Evolutionary conservation across 345 rosid genomes (phyloP).

Genomic region (Gynandropsis gynandra): DNA sequence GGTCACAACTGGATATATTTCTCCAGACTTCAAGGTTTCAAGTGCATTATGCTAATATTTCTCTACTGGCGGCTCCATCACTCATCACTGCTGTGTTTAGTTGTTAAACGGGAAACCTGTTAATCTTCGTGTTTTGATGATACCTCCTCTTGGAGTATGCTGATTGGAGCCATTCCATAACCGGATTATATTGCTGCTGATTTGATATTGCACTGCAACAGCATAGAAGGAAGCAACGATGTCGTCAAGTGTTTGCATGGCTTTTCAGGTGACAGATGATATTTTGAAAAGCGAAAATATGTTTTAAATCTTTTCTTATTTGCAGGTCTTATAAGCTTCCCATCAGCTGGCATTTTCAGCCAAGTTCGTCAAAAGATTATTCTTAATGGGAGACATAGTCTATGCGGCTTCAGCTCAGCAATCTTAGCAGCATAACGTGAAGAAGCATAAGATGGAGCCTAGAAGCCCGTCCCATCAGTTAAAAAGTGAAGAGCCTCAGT

Average conservation of each 20-base stretch:
- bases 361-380: conserved; percentile 21
- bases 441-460: conserved; percentile 18
- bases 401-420: conserved; percentile 19
- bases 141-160: conserved; percentile 55
- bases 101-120: conserved; percentile 29
- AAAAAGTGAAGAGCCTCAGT: conserved; percentile 21
- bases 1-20: no score
- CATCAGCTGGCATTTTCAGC: conserved; percentile 33
- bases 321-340: conserved; percentile 54
- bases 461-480: conserved; percentile 13
- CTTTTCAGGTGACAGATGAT: conserved; percentile 43
- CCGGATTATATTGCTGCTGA: conserved; percentile 56
- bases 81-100: conserved; percentile 39
- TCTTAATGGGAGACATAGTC: conserved; percentile 36
- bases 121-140: conserved; percentile 50
- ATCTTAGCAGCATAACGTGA: conserved; percentile 16
- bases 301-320: conserved; percentile 34
- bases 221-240: conserved; percentile 59
- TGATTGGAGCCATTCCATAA: conserved; percentile 53
- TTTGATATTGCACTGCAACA: conserved; percentile 50
- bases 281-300: conserved; percentile 23
- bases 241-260: conserved; percentile 53
- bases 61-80: conserved; percentile 46
- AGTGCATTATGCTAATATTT: conserved; percentile 39
- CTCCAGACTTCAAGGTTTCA: conserved; percentile 47